Percentiles rank a stretch among this genome's conserved stretches.
phyloP scores from a whole-genome alignment of 2,329 filamentous ascomycete species.

The Zasmidium angulare region DNA sequence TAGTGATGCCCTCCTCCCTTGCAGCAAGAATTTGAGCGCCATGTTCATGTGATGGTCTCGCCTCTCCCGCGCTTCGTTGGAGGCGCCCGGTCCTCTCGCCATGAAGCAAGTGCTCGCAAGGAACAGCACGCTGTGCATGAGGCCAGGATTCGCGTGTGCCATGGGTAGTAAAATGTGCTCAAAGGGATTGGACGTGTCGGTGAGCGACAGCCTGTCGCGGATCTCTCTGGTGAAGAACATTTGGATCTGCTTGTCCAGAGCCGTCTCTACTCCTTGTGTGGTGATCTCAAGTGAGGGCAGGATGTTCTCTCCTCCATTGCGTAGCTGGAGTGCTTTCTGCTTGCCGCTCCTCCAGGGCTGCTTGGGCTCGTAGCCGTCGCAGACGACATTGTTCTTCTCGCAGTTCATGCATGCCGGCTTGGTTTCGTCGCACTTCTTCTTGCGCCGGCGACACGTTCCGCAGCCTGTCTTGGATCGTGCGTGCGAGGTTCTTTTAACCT shows the following conservation, averaged over 20 bases:
- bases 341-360: slow-evolving; percentile 85
- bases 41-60: not conserved
- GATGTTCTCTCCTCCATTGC: slow-evolving; percentile 23
- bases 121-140: slow-evolving; percentile 89
- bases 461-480: slow-evolving; percentile 63
- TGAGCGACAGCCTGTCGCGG: slow-evolving; percentile 77
- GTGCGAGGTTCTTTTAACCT: slow-evolving; percentile 70
- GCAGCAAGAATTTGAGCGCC: not conserved
- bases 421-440: slow-evolving; percentile 60
- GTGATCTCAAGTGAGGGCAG: too few relatives aligned
- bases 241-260: slow-evolving; percentile 76
- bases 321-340: slow-evolving; percentile 53
- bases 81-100: slow-evolving; percentile 28
- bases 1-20: not conserved
- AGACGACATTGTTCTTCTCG: slow-evolving; percentile 89
- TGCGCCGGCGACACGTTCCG: slow-evolving; percentile 59
- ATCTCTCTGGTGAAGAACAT: slow-evolving; percentile 79
- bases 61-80: not conserved
- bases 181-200: slow-evolving; percentile 79
- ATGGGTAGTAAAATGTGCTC: slow-evolving; percentile 80
- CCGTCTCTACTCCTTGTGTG: slow-evolving; percentile 74
- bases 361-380: slow-evolving; percentile 85
- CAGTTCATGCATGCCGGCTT: slow-evolving; percentile 68
- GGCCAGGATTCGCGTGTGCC: slow-evolving; percentile 72
- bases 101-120: slow-evolving; percentile 74